A percentile compares a stretch with the other conserved stretches of the same genome.
These are phyloP conservation scores for Phytopythium vexans DNA, from an alignment of 352 stramenopile species.

Conservation along the genomic window DNA sequence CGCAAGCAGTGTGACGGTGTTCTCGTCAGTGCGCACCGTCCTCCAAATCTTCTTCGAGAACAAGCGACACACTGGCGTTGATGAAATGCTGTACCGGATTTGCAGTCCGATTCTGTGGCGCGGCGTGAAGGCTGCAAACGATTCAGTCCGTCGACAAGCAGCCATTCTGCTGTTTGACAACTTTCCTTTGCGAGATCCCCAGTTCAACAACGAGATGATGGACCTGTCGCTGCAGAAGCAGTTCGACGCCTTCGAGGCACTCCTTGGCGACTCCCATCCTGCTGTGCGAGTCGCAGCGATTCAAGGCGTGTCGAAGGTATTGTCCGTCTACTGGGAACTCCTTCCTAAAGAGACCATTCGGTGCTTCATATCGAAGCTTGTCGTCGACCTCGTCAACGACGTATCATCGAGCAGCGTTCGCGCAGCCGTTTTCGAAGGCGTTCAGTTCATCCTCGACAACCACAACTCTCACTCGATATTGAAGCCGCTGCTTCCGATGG, in stretches of 20 bases:
- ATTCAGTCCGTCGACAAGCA: conserved; percentile 79
- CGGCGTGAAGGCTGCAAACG: conserved; percentile 77
- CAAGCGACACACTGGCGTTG: conserved; percentile 74
- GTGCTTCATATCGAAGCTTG: conserved; percentile 77
- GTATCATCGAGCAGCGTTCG: conserved; percentile 70
- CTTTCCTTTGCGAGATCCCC: conserved; percentile 75
- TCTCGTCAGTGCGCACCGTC: conserved; percentile 58
- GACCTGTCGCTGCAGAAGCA: conserved; percentile 77
- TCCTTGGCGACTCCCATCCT: conserved; percentile 72
- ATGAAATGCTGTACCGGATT: conserved; percentile 83
- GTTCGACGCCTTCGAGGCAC: conserved; percentile 79
- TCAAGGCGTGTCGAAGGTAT: conserved; percentile 76
- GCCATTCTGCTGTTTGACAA: conserved; percentile 82
- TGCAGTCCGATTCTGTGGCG: conserved; percentile 86
- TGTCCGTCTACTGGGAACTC: conserved; percentile 85
- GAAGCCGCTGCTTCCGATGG: conserved; percentile 81
- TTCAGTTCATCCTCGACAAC: conserved; percentile 86
- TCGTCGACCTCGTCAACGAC: conserved; percentile 83
- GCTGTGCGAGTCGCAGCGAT: conserved; percentile 75
- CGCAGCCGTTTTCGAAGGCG: conserved; percentile 77
- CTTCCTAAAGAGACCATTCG: conserved; percentile 77
- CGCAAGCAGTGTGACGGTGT: conserved; percentile 61
- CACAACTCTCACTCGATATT: conserved; percentile 83
- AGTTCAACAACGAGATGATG: conserved; percentile 75
- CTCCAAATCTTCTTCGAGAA: conserved; percentile 86